phyloP scores from a whole-genome alignment of 2,329 filamentous ascomycete genomes.

The Epichloe hybrida region DNA sequence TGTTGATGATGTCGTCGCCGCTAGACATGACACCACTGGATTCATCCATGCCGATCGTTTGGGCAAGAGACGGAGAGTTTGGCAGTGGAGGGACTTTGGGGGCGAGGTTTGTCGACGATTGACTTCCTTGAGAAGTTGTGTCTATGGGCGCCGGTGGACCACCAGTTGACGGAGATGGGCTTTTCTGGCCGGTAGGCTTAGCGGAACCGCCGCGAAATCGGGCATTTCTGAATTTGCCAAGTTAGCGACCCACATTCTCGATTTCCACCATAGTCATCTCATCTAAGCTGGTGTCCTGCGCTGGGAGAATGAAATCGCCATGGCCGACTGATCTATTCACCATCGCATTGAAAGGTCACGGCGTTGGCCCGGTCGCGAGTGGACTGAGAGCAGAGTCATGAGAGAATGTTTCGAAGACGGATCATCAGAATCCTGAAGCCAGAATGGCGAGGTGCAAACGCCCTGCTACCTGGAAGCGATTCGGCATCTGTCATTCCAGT shows the following conservation, averaged over 20 bases:
- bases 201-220: conserved; percentile 42
- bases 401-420: neutral
- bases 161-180: conserved; percentile 34
- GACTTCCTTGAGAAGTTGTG: conserved; percentile 31
- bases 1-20: conserved; percentile 41
- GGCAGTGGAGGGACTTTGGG: conserved; percentile 48
- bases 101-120: conserved; percentile 37
- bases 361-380: neutral
- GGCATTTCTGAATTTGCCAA: conserved; percentile 33
- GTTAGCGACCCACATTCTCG: conserved; percentile 9
- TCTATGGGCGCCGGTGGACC: conserved; percentile 30
- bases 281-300: neutral
- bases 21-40: conserved; percentile 32
- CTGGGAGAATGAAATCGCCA: neutral
- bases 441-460: neutral
- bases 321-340: neutral
- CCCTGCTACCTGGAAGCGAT: neutral
- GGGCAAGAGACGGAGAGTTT: conserved; percentile 49
- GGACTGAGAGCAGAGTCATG: neutral
- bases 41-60: conserved; percentile 57
- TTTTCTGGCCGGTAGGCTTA: conserved; percentile 39
- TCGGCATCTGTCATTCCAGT: neutral
- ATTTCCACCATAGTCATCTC: neutral
- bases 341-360: neutral
- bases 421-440: neutral